These are phyloP conservation scores for Exobasidium cylindrosporum DNA, from an alignment of 1,284 basidiomycete species.

Conservation along the genomic window DNA sequence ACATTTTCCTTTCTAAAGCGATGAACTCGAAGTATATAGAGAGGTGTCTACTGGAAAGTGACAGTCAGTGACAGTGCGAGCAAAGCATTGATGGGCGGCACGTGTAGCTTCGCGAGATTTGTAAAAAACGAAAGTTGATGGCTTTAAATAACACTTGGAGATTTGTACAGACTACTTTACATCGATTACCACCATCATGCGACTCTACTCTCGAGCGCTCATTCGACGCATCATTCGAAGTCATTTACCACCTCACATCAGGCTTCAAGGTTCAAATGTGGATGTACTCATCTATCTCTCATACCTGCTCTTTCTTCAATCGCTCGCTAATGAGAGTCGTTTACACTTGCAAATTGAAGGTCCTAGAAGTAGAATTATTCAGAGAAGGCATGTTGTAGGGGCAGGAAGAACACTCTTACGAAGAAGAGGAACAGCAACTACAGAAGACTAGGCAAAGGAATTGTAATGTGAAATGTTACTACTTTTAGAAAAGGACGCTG, in stretches of 20 bases:
- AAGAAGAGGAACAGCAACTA: neutral
- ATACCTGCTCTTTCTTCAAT: slow-evolving; percentile 11
- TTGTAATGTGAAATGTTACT: neutral
- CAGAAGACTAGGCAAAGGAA: neutral
- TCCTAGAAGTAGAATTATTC: slow-evolving; percentile 2
- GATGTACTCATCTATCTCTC: slow-evolving; percentile 17
- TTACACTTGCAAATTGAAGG: slow-evolving; percentile 15
- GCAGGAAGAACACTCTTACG: neutral
- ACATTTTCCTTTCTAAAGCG: slow-evolving; percentile 1
- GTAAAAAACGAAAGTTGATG: no score
- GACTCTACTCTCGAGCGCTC: neutral
- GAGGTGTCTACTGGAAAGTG: neutral
- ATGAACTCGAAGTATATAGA: neutral
- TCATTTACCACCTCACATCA: neutral
- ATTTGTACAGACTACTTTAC: no score
- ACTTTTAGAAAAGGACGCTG: neutral
- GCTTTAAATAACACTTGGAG: no score
- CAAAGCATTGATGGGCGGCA: neutral
- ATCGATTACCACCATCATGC: no score
- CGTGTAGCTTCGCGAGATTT: neutral
- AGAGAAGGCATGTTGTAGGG: slow-evolving; percentile 10
- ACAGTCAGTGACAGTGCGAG: neutral
- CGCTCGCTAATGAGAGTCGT: slow-evolving; percentile 9
- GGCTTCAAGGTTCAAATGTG: neutral
- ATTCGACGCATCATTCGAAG: neutral